phyloP scores from a whole-genome alignment of 306 rosid species.

The Cucurbita maxima region DNA sequence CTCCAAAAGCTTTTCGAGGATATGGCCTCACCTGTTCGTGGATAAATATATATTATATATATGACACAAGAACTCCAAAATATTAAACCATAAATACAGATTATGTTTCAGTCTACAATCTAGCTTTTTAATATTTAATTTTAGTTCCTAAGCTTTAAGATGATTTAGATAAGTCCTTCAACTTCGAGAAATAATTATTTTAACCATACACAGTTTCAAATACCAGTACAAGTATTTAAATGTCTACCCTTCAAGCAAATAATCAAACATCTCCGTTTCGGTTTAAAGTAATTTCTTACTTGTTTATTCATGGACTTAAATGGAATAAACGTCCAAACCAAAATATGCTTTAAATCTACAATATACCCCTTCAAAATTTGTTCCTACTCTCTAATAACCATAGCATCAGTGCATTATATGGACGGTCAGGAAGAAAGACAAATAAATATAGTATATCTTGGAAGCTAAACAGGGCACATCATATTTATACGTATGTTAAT shows the following conservation, averaged over 20 bases:
- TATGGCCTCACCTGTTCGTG: conserved; percentile 72
- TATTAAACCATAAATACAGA: not conserved
- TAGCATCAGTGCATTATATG: not conserved
- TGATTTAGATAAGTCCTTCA: not conserved
- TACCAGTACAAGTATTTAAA: not conserved
- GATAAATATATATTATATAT: not conserved
- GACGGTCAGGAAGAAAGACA: not conserved
- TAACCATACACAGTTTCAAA: not conserved
- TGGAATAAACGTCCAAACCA: not conserved
- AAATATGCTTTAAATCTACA: not conserved
- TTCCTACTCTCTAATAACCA: not conserved
- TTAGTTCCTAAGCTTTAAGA: not conserved
- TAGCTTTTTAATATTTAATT: not conserved
- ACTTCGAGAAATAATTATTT: not conserved
- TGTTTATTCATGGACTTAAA: not conserved
- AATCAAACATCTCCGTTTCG: no score
- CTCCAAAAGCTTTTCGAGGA: conserved; percentile 73
- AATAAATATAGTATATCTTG: not conserved
- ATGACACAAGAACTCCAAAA: not conserved
- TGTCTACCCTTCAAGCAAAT: not conserved
- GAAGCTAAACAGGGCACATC: not conserved
- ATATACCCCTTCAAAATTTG: not conserved
- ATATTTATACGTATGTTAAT: not conserved
- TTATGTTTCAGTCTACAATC: not conserved
- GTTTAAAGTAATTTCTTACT: not conserved